Conservation (phyloP, 2,329 filamentous ascomycete genomes). For the Aurifilum marmelostoma region DNA sequence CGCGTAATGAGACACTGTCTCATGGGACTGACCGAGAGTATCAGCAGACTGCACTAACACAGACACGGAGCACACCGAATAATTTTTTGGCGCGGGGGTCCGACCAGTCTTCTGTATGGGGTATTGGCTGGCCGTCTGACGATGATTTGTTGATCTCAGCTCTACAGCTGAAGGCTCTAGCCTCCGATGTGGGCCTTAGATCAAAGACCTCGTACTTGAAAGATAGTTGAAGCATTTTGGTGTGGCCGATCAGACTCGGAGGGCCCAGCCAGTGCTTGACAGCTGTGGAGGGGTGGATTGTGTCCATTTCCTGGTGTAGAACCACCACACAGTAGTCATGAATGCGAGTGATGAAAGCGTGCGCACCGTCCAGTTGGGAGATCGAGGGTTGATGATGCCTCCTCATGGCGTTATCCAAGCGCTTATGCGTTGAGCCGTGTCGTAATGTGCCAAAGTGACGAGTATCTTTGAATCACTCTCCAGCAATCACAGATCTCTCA, state of each 20-base stretch:
- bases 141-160: background rate
- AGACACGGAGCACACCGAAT: background rate
- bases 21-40: background rate
- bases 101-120: background rate
- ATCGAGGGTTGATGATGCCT: background rate
- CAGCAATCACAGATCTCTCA: slow-evolving; percentile 56
- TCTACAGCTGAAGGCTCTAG: background rate
- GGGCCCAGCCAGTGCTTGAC: background rate
- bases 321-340: background rate
- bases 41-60: background rate
- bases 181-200: background rate
- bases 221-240: background rate
- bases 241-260: background rate
- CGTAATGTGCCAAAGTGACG: background rate
- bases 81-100: background rate
- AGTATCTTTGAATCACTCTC: background rate
- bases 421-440: background rate
- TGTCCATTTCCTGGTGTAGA: too few relatives aligned
- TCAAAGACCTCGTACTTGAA: background rate
- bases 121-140: background rate
- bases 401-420: background rate
- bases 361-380: too few relatives aligned
- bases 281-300: background rate
- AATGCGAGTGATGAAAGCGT: background rate
- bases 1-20: background rate